Conservation (phyloP, 2,329 filamentous ascomycete genomes). For the Cercospora sp. region DNA sequence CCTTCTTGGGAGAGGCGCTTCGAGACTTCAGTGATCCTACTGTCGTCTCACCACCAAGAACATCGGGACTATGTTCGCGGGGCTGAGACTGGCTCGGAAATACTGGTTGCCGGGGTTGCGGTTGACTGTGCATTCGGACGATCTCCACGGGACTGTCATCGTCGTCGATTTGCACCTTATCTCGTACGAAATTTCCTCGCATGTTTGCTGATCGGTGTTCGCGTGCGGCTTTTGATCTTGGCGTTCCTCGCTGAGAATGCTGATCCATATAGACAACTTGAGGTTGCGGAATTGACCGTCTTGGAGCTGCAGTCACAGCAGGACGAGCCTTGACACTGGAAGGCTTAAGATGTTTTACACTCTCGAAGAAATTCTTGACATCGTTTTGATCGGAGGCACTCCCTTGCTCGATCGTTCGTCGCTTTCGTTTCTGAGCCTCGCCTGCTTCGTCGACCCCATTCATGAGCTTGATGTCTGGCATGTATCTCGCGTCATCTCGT, state of each 20-base stretch:
- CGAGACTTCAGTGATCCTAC: background rate
- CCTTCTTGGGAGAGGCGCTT: background rate
- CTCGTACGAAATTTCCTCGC: background rate
- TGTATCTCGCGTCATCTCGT: background rate
- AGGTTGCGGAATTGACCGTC: background rate
- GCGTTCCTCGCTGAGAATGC: background rate
- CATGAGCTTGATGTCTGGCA: background rate
- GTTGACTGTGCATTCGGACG: background rate
- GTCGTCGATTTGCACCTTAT: background rate
- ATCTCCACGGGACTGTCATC: background rate
- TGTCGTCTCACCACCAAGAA: constrained; percentile 12
- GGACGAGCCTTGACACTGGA: background rate
- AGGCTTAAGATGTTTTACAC: background rate
- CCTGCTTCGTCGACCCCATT: background rate
- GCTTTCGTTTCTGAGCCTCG: background rate
- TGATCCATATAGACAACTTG: background rate
- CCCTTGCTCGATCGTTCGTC: background rate
- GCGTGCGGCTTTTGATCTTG: background rate
- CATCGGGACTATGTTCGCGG: constrained; percentile 16
- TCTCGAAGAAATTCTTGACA: background rate
- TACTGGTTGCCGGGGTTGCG: background rate
- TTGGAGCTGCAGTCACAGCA: background rate
- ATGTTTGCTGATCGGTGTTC: background rate
- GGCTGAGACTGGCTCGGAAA: background rate
- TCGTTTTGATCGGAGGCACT: background rate